Base-by-base conservation (phyloP, 169 alveolate genomes). In the Eimeria maxima region DNA sequence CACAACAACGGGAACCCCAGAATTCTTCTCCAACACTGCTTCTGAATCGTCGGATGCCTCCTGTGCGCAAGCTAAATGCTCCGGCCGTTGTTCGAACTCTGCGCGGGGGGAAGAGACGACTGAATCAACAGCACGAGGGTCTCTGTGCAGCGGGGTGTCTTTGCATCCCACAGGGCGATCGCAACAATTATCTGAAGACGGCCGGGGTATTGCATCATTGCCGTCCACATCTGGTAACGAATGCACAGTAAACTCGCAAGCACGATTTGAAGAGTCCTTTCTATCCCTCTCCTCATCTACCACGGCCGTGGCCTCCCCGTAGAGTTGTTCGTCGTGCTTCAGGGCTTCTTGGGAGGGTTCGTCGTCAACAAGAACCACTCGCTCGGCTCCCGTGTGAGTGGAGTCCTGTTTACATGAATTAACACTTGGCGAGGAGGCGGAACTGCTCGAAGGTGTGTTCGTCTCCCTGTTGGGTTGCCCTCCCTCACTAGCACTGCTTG, bases 121-220 rank as follows among this genome's bases (percentile, higher is more conserved):
- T 78, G 88, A 44, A 83, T 33, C 91, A 53, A 55, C 74, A 53
- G 73, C 91, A 33, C 14, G 91, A 50, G 33, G 73, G 24, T 47
- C 91, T 55, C 33, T 29, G 2, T 29, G 91, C 53, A 50, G 73
- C 76, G 91, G 47, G 76, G 74, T 83, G 91, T 83, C 91, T 83
- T 83, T 83, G 91, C 91, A 83, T 24, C 91, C 91, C 74, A 83
- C 42, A 45, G 69, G 76, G 57, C 53, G 76, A 42, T 83, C 91
- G 76, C 73, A 60, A 60, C 91, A 55, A 33, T 55, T 57, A 60
- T 55, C 91, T 27, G 91, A 24, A 83, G 91, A 42, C 27, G 38
- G 38, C 14, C 45, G 69, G 13, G 88, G 88, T 45, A 50, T 24
- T 44, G 14, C 60, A 22, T 78, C 88, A 50, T n/a, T n/a, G 4